Percentiles rank a stretch among this genome's conserved stretches.
phyloP scores from a whole-genome alignment of 2,329 filamentous ascomycete genomes.

The Myrmaecium sp. region DNA sequence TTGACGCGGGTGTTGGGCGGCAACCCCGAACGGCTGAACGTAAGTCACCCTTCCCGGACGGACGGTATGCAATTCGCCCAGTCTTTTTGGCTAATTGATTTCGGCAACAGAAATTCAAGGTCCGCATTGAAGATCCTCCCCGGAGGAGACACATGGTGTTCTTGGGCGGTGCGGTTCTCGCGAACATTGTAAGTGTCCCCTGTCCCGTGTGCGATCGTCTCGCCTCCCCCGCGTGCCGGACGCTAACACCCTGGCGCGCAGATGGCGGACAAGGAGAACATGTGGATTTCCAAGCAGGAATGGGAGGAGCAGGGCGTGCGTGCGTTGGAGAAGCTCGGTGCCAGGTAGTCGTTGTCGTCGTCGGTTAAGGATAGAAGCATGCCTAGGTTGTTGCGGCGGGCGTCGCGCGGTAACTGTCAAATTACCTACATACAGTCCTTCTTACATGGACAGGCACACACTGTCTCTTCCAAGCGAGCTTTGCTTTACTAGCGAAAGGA shows the following conservation, averaged over 20 bases:
- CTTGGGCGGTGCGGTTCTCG: slow-evolving; percentile 84
- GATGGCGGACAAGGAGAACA: slow-evolving; percentile 96
- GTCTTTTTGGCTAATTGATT: slow-evolving; percentile 2
- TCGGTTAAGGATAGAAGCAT: neutral
- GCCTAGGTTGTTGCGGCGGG: neutral
- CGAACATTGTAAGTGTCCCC: slow-evolving; percentile 54
- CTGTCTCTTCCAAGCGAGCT: too few species aligned
- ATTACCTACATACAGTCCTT: too few species aligned
- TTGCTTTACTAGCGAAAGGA: too few species aligned
- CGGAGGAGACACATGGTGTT: slow-evolving; percentile 99
- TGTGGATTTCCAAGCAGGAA: slow-evolving; percentile 97
- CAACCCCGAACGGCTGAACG: slow-evolving; percentile 76
- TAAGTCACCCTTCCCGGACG: slow-evolving; percentile 19
- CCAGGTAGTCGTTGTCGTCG: slow-evolving; percentile 39
- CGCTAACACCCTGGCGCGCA: slow-evolving; percentile 11
- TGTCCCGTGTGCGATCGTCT: too few species aligned
- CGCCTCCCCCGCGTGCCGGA: too few species aligned
- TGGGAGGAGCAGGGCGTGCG: slow-evolving; percentile 86
- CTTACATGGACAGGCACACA: too few species aligned
- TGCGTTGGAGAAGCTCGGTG: slow-evolving; percentile 81
- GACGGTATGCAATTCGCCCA: too few species aligned
- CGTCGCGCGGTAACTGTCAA: slow-evolving; percentile 2
- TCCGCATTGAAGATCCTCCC: slow-evolving; percentile 94
- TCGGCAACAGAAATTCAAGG: slow-evolving; percentile 73
- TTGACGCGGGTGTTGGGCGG: slow-evolving; percentile 78